Evolutionary conservation across 108 stramenopile genomes (phyloP).

Genomic region (Cyclotella sp.): DNA sequence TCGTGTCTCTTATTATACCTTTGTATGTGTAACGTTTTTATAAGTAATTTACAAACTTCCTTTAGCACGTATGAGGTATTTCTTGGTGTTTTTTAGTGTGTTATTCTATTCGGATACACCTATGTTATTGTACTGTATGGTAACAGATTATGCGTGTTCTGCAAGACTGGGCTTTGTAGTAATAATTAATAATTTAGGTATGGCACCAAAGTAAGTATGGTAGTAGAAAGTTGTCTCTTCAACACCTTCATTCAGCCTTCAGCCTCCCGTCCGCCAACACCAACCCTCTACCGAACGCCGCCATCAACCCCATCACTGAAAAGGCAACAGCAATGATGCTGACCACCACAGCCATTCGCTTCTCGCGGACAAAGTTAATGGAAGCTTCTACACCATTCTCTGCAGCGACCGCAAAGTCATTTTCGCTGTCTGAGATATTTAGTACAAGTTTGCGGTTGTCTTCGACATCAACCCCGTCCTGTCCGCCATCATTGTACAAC

Average conservation of each 20-base stretch:
- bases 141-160: no score
- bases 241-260: not conserved
- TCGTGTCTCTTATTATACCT: no score
- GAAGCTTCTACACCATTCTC: not conserved
- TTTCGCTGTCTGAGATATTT: constrained; percentile 3
- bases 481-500: not conserved
- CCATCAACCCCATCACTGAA: not conserved
- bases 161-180: no score
- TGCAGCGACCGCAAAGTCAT: not conserved
- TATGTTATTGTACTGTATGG: no score
- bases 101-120: no score
- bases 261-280: not conserved
- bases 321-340: not conserved
- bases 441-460: constrained; percentile 9
- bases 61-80: no score
- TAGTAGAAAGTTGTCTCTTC: not conserved
- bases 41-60: no score
- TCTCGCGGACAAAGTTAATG: not conserved
- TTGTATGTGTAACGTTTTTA: no score
- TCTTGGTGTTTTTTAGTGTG: no score
- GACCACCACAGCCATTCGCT: constrained; percentile 1
- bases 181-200: not conserved
- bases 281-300: not conserved
- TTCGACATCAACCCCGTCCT: not conserved
- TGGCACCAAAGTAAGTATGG: not conserved